These are phyloP conservation scores for Dactylellina haptotyla DNA, from an alignment of 2,329 filamentous ascomycete species.

Conservation along the genomic window DNA sequence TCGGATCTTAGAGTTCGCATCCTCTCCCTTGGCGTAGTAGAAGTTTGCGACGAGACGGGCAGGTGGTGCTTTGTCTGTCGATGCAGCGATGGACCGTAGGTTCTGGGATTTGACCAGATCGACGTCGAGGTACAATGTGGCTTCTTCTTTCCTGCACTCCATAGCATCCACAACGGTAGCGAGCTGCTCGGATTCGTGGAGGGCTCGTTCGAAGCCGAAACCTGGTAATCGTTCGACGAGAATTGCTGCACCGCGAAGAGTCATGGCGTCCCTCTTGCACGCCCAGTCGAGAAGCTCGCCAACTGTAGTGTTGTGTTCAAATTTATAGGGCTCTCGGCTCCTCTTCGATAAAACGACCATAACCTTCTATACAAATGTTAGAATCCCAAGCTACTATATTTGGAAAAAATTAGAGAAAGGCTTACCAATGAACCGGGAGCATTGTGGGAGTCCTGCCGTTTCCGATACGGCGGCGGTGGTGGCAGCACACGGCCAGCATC, in stretches of 20 bases:
- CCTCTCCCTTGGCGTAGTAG: constrained; percentile 46
- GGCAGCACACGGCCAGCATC: constrained; percentile 18
- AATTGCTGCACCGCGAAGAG: constrained; percentile 45
- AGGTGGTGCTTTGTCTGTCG: constrained; percentile 8
- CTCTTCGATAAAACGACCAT: constrained; percentile 44
- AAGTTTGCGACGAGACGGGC: constrained; percentile 38
- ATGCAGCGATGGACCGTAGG: constrained; percentile 16
- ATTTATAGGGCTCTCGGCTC: constrained; percentile 26
- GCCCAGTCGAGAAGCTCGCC: constrained; percentile 47
- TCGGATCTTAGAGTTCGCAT: constrained; percentile 44
- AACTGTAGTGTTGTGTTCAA: constrained; percentile 34
- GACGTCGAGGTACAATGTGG: constrained; percentile 39
- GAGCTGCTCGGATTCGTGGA: constrained; percentile 37
- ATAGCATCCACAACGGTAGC: constrained; percentile 44
- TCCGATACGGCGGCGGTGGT: too few relatives aligned
- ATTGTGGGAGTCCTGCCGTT: constrained; percentile 9
- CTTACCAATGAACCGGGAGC: constrained; percentile 12
- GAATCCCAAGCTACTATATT: neutral
- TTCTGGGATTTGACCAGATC: constrained; percentile 42
- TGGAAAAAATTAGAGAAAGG: neutral
- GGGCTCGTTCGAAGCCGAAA: constrained; percentile 44
- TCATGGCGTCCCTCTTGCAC: constrained; percentile 46
- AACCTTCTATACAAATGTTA: constrained; percentile 24
- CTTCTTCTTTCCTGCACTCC: constrained; percentile 44
- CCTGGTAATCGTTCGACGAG: constrained; percentile 40